phyloP scores from a whole-genome alignment of 169 alveolate species.

The Eimeria maxima region DNA sequence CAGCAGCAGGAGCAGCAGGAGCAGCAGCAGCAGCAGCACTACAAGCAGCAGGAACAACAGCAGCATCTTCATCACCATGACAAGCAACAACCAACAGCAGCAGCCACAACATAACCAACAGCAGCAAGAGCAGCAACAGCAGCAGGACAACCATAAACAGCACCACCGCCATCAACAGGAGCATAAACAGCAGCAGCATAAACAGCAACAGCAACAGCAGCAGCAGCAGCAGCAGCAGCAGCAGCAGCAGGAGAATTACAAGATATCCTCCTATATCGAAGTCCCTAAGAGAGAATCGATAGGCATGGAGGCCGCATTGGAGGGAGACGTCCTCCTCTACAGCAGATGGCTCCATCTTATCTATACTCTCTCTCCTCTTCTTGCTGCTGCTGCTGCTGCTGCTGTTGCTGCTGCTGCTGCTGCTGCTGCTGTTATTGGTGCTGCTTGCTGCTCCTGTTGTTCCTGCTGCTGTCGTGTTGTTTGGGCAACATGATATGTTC shows the following conservation, averaged over 20 bases:
- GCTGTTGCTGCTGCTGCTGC: slow-evolving; percentile 70
- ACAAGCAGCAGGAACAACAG: slow-evolving; percentile 71
- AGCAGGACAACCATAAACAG: not conserved
- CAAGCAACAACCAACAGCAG: not conserved
- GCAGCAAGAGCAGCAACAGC: not conserved
- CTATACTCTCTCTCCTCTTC: not conserved
- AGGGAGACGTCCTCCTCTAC: slow-evolving; percentile 62
- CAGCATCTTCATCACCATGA: not conserved
- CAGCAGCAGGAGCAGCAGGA: not conserved
- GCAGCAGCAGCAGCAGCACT: slow-evolving; percentile 1
- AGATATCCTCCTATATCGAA: slow-evolving; percentile 60
- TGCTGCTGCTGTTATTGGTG: slow-evolving; percentile 30
- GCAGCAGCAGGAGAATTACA: slow-evolving; percentile 66
- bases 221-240: slow-evolving; percentile 51
- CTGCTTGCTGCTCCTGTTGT: slow-evolving; percentile 1
- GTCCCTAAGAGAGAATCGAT: slow-evolving; percentile 72
- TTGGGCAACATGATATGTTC: not conserved
- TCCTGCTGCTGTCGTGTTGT: not conserved
- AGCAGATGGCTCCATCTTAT: not conserved
- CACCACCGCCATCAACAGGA: not conserved
- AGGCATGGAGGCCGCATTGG: slow-evolving; percentile 71
- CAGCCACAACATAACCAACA: not conserved
- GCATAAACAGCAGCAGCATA: not conserved
- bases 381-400: slow-evolving; percentile 61
- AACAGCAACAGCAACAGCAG: slow-evolving; percentile 39